Percentiles rank a stretch among this genome's conserved stretches.
phyloP scores from a whole-genome alignment of 75 land plant species.

The Chamaecyparis obtusa region DNA sequence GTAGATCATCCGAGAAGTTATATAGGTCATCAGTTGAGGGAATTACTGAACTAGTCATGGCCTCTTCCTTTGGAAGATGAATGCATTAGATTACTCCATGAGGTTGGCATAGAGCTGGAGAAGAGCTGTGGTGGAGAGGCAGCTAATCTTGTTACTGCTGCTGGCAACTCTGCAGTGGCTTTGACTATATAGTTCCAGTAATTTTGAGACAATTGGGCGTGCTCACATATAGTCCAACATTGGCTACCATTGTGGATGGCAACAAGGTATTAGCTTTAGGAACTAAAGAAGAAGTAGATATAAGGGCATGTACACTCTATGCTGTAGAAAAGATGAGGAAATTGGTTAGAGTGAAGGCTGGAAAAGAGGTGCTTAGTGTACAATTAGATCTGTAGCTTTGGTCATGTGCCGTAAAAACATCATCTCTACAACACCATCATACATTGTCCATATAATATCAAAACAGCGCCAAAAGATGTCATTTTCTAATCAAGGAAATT shows the following conservation, averaged over 20 bases:
- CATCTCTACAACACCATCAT: conserved; percentile 68
- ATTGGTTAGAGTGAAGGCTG: conserved; percentile 41
- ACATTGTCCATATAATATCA: conserved; percentile 89
- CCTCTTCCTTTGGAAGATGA: conserved; percentile 97
- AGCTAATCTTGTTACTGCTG: conserved; percentile 70
- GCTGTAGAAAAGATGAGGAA: conserved; percentile 93
- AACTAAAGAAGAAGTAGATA: conserved; percentile 89
- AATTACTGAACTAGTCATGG: conserved; percentile 87
- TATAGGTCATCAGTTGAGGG: conserved; percentile 83
- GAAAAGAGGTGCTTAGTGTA: conserved; percentile 85
- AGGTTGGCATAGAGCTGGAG: conserved; percentile 89
- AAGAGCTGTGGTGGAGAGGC: conserved; percentile 85
- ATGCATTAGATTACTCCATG: conserved; percentile 85
- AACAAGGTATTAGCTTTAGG: conserved; percentile 69
- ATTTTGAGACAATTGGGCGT: conserved; percentile 80
- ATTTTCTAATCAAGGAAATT: background rate
- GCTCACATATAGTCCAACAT: conserved; percentile 60
- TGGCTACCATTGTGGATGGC: conserved; percentile 58
- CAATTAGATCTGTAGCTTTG: conserved; percentile 98
- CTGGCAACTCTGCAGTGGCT: conserved; percentile 73
- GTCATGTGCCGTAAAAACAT: conserved; percentile 64
- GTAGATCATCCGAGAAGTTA: conserved; percentile 69
- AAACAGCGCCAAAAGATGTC: background rate
- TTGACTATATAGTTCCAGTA: conserved; percentile 97
- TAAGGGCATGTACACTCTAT: conserved; percentile 85